A percentile compares a stretch with the other conserved stretches of the same genome.
Evolutionary conservation across 352 stramenopile genomes (phyloP).

Genomic region (Globisporangium radiosum): DNA sequence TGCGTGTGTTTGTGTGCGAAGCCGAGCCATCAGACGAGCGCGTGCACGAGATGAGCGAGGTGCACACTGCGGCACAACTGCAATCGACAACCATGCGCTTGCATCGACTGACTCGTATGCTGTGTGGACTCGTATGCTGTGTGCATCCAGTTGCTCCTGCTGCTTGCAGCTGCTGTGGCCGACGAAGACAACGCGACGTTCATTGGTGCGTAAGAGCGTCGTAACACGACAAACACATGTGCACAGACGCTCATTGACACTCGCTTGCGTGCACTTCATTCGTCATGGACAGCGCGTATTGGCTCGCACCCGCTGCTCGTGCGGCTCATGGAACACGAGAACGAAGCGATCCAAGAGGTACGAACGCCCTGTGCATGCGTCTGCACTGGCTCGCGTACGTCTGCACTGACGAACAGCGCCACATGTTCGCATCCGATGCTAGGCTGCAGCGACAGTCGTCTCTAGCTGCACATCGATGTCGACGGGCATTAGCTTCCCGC

Average conservation of each 20-base stretch:
- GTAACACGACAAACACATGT: no score
- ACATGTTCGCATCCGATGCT: not conserved
- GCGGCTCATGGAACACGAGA: slow-evolving; percentile 73
- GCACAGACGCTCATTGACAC: not conserved
- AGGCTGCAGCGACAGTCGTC: slow-evolving; percentile 66
- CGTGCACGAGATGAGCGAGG: slow-evolving; percentile 33
- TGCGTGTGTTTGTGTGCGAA: slow-evolving; percentile 39
- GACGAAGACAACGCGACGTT: slow-evolving; percentile 83
- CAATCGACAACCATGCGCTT: no score
- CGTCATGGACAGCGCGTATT: slow-evolving; percentile 33
- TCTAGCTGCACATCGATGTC: slow-evolving; percentile 54
- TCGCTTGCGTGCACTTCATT: not conserved
- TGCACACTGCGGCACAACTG: slow-evolving; percentile 10
- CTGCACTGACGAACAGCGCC: not conserved
- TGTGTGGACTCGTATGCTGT: not conserved
- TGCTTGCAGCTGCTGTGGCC: slow-evolving; percentile 47
- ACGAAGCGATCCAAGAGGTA: slow-evolving; percentile 73
- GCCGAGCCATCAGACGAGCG: slow-evolving; percentile 21
- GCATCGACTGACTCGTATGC: not conserved
- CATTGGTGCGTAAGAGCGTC: slow-evolving; percentile 28
- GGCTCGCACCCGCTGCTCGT: slow-evolving; percentile 60
- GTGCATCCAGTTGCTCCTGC: slow-evolving; percentile 23
- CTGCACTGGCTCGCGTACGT: no score
- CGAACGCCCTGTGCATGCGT: not conserved
- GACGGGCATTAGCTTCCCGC: slow-evolving; percentile 64